A percentile compares a stretch with the other conserved stretches of the same genome.
These are phyloP conservation scores for Patellaria atrata DNA, from an alignment of 495 filamentous ascomycete species.

Conservation along the genomic window DNA sequence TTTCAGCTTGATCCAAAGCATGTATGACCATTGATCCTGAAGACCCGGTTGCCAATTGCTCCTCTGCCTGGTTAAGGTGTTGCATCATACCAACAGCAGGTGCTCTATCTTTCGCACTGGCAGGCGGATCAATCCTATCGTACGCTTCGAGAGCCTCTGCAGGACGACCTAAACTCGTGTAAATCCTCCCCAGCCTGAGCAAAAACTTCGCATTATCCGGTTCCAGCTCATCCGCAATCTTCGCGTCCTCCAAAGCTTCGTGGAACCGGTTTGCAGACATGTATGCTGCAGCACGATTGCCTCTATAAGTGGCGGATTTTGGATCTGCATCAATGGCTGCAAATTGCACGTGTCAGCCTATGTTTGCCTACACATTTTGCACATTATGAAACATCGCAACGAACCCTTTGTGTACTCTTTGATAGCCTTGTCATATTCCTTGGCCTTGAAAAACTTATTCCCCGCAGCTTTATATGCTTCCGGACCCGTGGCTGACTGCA, in stretches of 20 bases:
- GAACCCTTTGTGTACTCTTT: conserved; percentile 88
- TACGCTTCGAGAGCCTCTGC: conserved; percentile 75
- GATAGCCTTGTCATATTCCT: conserved; percentile 72
- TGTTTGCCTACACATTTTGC: not conserved
- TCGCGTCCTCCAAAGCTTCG: conserved; percentile 74
- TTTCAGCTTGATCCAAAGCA: conserved; percentile 79
- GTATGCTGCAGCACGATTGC: conserved; percentile 87
- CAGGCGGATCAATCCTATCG: conserved; percentile 53
- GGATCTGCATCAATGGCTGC: conserved; percentile 71
- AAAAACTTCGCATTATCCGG: conserved; percentile 73
- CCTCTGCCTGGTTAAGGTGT: conserved; percentile 67
- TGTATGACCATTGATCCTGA: conserved; percentile 81
- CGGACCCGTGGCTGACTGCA: conserved; percentile 48
- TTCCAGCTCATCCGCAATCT: conserved; percentile 63
- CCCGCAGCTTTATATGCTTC: conserved; percentile 83
- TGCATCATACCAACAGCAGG: conserved; percentile 69
- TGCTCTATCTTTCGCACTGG: conserved; percentile 67
- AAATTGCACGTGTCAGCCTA: not conserved
- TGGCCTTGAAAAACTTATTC: conserved; percentile 92
- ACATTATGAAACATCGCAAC: conserved; percentile 5
- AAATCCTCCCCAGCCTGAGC: conserved; percentile 74
- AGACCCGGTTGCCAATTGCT: conserved; percentile 54
- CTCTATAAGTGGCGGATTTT: conserved; percentile 73
- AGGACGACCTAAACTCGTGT: conserved; percentile 72
- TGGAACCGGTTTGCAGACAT: conserved; percentile 67